A percentile compares a stretch with the other conserved stretches of the same genome.
Conservation (phyloP, 108 stramenopile genomes). For the Schizochytrium sp. region DNA sequence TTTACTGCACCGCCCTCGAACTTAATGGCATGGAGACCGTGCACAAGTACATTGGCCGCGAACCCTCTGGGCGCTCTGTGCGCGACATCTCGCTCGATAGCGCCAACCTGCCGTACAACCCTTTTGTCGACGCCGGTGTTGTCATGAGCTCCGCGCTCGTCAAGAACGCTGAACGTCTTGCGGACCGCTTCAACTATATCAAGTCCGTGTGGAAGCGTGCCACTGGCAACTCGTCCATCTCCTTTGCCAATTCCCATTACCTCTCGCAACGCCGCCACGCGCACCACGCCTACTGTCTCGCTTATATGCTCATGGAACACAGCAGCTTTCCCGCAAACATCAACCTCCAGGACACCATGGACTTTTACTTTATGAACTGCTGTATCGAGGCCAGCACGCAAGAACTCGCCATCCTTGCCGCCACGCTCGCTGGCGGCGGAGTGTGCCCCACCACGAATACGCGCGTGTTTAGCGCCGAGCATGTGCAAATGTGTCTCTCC, state of each 20-base stretch:
- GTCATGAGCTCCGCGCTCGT: background rate
- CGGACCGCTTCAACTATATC: constrained; percentile 6
- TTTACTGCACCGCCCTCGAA: constrained; percentile 3
- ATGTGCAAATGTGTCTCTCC: background rate
- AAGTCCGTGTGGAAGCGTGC: background rate
- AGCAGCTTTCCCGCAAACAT: background rate
- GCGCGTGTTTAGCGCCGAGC: background rate
- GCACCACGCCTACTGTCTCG: background rate
- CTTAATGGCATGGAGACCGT: background rate
- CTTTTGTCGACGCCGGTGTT: background rate
- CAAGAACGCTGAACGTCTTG: background rate
- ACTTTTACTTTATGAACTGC: background rate
- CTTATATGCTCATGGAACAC: background rate
- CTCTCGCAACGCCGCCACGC: background rate
- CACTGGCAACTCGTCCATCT: background rate
- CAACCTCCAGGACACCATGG: constrained; percentile 3
- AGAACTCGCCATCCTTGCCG: constrained; percentile 16
- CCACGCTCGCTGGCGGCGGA: constrained; percentile 11
- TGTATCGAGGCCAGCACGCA: constrained; percentile 13
- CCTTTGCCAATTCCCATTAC: background rate
- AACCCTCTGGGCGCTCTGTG: background rate
- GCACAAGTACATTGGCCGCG: background rate
- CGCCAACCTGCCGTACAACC: background rate
- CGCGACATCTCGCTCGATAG: background rate
- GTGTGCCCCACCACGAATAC: constrained; percentile 13